Evolutionary conservation across 805 yeast species (phyloP), one percentile per base, ranked within the genome.

Genomic region (Saturnispora sekii): DNA sequence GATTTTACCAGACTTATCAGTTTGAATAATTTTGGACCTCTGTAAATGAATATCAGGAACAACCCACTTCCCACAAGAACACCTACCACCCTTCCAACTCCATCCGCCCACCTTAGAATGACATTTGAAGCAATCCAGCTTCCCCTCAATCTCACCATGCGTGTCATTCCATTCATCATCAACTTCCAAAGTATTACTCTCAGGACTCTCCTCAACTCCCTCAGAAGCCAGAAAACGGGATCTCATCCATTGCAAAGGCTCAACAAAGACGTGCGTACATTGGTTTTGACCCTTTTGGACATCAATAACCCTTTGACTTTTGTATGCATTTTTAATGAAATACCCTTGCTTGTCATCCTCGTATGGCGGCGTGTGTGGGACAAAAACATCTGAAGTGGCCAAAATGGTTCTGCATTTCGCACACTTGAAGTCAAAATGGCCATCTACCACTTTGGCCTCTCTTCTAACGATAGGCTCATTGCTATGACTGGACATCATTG

Each of bases 31-130:
- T 59, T 85, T 84, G 6, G 88, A 82, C 28, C 79, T 69, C 60
- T 81, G 88, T 45, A 93, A 62, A 60, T 84, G 86, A 48, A 93
- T 73, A 1, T 95, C 94, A 0, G 98, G 98, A 9, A 86, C 74
- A 71, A 90, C 81, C 98, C 98, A 93, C 54, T 77, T 78, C 2
- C 97, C 97, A 62, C 98, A 93, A 47, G 93, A 78, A 62, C 98
- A 93, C 54, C 95, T 68, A 2, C 90, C 78, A 0, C 98, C 98
- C 56, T 81, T 84, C 98, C 98, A 93, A 50, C 81, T 77, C 60
- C 88, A 93, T 0, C 86, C 88, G 11, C 98, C 98, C 2, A 93
- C 76, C 64, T 90, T 93, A 12, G 84, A 70, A 5, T 68, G 67
- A 66, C 98, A 93, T 56, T 81, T 82, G 2, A 93, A 93, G 61